These are phyloP conservation scores for Pseudogymnoascus sp. DNA, from an alignment of 2,329 filamentous ascomycete species.

Conservation along the genomic window DNA sequence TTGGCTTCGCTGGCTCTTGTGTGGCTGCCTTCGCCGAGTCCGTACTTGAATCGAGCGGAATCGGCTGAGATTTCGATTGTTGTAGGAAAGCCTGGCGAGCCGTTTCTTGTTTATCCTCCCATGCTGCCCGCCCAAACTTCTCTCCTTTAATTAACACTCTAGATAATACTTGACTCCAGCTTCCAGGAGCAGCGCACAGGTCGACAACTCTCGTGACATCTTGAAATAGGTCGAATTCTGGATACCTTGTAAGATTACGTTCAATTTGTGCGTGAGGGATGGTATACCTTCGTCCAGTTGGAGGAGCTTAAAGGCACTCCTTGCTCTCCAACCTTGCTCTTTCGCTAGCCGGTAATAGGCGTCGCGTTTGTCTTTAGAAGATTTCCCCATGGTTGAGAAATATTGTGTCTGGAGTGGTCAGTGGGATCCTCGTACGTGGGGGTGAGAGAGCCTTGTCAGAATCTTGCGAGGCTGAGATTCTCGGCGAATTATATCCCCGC, in stretches of 20 bases:
- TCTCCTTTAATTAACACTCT: slow-evolving; percentile 89
- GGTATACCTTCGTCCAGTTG: slow-evolving; percentile 73
- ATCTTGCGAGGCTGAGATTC: slow-evolving; percentile 7
- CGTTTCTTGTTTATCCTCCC: slow-evolving; percentile 73
- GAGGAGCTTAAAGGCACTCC: slow-evolving; percentile 93
- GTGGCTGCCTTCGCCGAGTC: slow-evolving; percentile 12
- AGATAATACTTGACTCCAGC: slow-evolving; percentile 95
- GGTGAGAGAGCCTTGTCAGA: slow-evolving; percentile 8
- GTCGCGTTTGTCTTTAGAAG: slow-evolving; percentile 97
- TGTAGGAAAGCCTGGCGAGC: slow-evolving; percentile 53
- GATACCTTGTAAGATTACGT: not conserved
- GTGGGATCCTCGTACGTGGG: slow-evolving; percentile 2
- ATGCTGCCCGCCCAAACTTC: slow-evolving; percentile 76
- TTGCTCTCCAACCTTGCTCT: slow-evolving; percentile 95
- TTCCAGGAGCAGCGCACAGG: slow-evolving; percentile 88
- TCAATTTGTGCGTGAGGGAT: not conserved
- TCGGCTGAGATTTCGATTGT: slow-evolving; percentile 19
- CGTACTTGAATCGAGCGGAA: slow-evolving; percentile 15
- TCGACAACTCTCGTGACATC: slow-evolving; percentile 90
- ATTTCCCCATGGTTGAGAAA: slow-evolving; percentile 68
- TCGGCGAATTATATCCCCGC: slow-evolving; percentile 8
- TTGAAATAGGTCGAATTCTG: slow-evolving; percentile 90
- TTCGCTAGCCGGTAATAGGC: slow-evolving; percentile 97
- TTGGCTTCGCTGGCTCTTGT: slow-evolving; percentile 22
- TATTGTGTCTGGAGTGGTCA: not conserved